Percentiles rank a stretch among this genome's conserved stretches.
These are phyloP conservation scores for Pyrenopolyporus hunteri DNA, from an alignment of 495 filamentous ascomycete species.

Conservation along the genomic window DNA sequence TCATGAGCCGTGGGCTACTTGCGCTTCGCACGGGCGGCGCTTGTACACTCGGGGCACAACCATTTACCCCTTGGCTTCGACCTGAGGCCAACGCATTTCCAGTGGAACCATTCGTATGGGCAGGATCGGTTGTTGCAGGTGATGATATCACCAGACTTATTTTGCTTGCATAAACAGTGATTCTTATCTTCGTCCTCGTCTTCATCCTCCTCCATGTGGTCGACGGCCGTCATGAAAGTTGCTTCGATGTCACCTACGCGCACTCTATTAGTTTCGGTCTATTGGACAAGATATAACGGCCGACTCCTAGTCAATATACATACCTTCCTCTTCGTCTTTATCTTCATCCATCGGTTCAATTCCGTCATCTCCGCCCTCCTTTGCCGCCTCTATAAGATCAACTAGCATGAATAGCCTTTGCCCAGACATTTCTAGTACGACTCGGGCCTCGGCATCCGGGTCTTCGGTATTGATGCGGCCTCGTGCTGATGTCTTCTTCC, in stretches of 20 bases:
- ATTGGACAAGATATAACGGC: neutral
- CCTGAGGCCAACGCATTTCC: conserved; percentile 87
- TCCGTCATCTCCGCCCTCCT: conserved; percentile 36
- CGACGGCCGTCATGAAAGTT: conserved; percentile 28
- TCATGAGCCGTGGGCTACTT: neutral
- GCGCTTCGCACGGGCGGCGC: conserved; percentile 2
- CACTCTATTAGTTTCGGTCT: neutral
- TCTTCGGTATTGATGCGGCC: conserved; percentile 47
- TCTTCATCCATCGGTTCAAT: conserved; percentile 32
- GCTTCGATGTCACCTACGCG: conserved; percentile 16
- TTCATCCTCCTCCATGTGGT: conserved; percentile 12
- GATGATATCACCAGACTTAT: conserved; percentile 96
- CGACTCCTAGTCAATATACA: neutral
- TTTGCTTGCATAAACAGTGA: conserved; percentile 86
- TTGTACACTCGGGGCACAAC: conserved; percentile 82
- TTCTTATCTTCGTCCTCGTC: conserved; percentile 75
- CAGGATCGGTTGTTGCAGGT: conserved; percentile 92
- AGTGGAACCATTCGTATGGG: conserved; percentile 96
- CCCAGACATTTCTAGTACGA: conserved; percentile 47
- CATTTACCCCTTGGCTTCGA: conserved; percentile 86
- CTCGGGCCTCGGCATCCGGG: conserved; percentile 42
- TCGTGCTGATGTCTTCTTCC: conserved; percentile 49
- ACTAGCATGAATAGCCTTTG: conserved; percentile 47
- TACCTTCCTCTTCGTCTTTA: conserved; percentile 18
- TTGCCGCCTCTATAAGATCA: conserved; percentile 40